A percentile compares a stretch with the other conserved stretches of the same genome.
Conservation (phyloP, 306 rosid genomes). For the Trifolium fragiferum region DNA sequence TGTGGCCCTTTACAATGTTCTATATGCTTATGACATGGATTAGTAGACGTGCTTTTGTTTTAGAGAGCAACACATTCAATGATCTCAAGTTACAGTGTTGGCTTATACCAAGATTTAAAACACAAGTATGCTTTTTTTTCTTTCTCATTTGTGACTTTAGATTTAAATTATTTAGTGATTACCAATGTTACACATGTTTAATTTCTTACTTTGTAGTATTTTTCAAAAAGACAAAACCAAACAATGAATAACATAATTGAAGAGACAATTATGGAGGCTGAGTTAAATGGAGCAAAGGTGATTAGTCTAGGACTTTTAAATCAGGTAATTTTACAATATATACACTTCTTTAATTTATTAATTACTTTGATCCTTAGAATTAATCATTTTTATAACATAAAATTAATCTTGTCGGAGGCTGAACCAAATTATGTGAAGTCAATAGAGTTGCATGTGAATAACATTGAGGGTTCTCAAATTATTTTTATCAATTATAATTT, state of each 20-base stretch:
- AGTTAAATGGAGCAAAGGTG: slow-evolving; percentile 36
- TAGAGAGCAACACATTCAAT: slow-evolving; percentile 62
- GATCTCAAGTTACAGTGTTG: slow-evolving; percentile 61
- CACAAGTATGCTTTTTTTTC: slow-evolving; percentile 51
- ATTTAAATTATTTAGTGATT: background rate
- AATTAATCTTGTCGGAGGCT: no score
- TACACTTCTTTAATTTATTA: background rate
- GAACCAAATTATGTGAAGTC: no score
- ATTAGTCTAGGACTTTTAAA: slow-evolving; percentile 52
- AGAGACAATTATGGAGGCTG: slow-evolving; percentile 53
- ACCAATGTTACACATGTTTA: background rate
- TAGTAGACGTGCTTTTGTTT: slow-evolving; percentile 47
- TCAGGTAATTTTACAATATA: slow-evolving; percentile 47
- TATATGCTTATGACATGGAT: slow-evolving; percentile 48
- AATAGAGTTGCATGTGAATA: no score
- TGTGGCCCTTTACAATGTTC: slow-evolving; percentile 71
- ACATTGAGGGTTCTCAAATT: no score
- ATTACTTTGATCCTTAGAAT: background rate
- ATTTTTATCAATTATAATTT: no score
- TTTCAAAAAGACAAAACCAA: slow-evolving; percentile 38
- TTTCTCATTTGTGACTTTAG: background rate
- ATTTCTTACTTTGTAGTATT: slow-evolving; percentile 37
- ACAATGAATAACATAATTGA: slow-evolving; percentile 42
- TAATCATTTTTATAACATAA: no score
- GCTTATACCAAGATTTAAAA: slow-evolving; percentile 63